Evolutionary conservation across 495 filamentous ascomycete species (phyloP).

Genomic region (Hyaloscypha variabilis): DNA sequence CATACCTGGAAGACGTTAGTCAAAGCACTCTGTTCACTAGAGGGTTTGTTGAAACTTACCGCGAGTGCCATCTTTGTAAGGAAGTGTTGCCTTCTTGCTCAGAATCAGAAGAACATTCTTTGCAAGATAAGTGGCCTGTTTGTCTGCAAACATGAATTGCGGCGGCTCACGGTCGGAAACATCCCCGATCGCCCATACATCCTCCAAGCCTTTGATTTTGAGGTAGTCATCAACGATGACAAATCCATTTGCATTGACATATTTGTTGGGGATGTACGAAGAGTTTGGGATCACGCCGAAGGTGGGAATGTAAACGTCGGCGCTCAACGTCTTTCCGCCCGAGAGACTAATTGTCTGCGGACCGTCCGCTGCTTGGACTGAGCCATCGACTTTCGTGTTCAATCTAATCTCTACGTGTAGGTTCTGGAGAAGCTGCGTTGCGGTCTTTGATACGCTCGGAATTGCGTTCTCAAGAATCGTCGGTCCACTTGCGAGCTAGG

Average conservation of each 20-base stretch:
- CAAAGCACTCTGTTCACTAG: too few relatives aligned
- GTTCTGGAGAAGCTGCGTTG: slow-evolving; percentile 36
- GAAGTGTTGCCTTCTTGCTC: neutral
- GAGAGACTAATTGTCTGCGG: slow-evolving; percentile 32
- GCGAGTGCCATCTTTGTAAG: too few relatives aligned
- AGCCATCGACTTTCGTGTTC: slow-evolving; percentile 16
- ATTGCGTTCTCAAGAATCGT: slow-evolving; percentile 50
- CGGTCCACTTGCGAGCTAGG: slow-evolving; percentile 28
- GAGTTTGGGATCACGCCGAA: slow-evolving; percentile 46
- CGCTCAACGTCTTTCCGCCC: slow-evolving; percentile 25
- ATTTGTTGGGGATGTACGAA: slow-evolving; percentile 32
- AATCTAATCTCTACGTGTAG: slow-evolving; percentile 34
- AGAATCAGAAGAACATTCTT: slow-evolving; percentile 20
- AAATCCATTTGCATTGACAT: slow-evolving; percentile 39
- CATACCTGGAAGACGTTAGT: too few relatives aligned
- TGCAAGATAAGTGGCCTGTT: slow-evolving; percentile 20
- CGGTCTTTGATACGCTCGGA: slow-evolving; percentile 32
- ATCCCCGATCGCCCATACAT: slow-evolving; percentile 48
- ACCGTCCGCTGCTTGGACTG: slow-evolving; percentile 20
- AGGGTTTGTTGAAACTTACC: too few relatives aligned
- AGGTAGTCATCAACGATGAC: slow-evolving; percentile 40
- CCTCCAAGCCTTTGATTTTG: slow-evolving; percentile 34
- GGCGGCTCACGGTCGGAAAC: slow-evolving; percentile 20
- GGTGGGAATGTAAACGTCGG: slow-evolving; percentile 45
- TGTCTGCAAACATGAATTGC: slow-evolving; percentile 14